Evolutionary conservation across 768 basidiomycete species (phyloP).

Genomic region (Baorangia bicolor): DNA sequence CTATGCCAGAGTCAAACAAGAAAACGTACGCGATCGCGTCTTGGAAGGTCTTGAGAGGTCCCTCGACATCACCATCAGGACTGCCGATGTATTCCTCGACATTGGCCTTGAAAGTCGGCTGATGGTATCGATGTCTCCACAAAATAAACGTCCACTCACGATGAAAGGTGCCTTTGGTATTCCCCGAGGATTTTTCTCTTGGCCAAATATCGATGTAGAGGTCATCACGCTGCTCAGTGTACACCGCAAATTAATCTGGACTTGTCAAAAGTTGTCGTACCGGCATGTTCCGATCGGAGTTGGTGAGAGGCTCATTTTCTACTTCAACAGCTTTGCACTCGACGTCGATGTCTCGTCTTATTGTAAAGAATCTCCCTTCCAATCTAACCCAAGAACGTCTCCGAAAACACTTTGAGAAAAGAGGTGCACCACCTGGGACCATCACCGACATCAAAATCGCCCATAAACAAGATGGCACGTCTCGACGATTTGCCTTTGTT

Average conservation of each 20-base stretch:
- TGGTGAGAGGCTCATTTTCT: background rate
- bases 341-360: constrained; percentile 70
- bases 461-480: constrained; percentile 71
- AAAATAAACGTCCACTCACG: constrained; percentile 45
- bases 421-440: constrained; percentile 57
- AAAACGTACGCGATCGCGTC: constrained; percentile 86
- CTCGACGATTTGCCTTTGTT: constrained; percentile 87
- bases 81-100: constrained; percentile 86
- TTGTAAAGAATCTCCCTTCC: constrained; percentile 77
- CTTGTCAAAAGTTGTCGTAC: background rate
- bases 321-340: background rate
- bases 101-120: constrained; percentile 56
- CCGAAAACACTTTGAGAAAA: constrained; percentile 64
- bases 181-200: constrained; percentile 79
- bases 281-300: constrained; percentile 32
- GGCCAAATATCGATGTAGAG: constrained; percentile 32
- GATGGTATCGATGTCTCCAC: background rate
- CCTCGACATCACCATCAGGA: constrained; percentile 74
- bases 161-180: constrained; percentile 96
- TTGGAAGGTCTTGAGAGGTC: constrained; percentile 76
- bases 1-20: constrained; percentile 2
- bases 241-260: background rate
- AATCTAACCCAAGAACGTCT: constrained; percentile 66
- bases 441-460: constrained; percentile 89
- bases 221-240: constrained; percentile 14